A percentile compares a stretch with the other conserved stretches of the same genome.
phyloP scores from a whole-genome alignment of 2,329 filamentous ascomycete species.

The Anisogramma anomala region DNA sequence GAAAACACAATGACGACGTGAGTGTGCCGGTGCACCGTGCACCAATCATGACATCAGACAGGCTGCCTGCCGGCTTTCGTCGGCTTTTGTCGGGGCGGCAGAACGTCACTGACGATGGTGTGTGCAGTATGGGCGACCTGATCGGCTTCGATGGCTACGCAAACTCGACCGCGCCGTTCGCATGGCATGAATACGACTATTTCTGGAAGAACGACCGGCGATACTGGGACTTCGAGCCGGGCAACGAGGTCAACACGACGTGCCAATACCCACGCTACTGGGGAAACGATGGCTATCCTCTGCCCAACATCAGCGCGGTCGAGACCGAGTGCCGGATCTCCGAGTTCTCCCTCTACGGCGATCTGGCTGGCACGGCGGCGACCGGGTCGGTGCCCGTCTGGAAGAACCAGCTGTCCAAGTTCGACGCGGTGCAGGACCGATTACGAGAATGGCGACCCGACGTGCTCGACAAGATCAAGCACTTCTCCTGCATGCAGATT shows the following conservation, averaged over 20 bases:
- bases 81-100: slow-evolving; percentile 35
- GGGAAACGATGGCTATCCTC: slow-evolving; percentile 41
- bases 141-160: slow-evolving; percentile 50
- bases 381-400: slow-evolving; percentile 51
- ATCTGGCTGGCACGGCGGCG: slow-evolving; percentile 39
- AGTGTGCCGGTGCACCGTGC: slow-evolving; percentile 18
- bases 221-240: slow-evolving; percentile 47
- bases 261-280: slow-evolving; percentile 52
- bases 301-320: slow-evolving; percentile 26
- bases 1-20: slow-evolving; percentile 55
- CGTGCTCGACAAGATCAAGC: slow-evolving; percentile 44
- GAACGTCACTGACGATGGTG: slow-evolving; percentile 15
- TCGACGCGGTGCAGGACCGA: slow-evolving; percentile 56
- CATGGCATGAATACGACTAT: slow-evolving; percentile 42
- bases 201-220: slow-evolving; percentile 41
- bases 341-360: slow-evolving; percentile 54
- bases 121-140: slow-evolving; percentile 33
- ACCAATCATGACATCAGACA: neutral
- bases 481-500: slow-evolving; percentile 53
- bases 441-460: slow-evolving; percentile 51
- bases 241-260: slow-evolving; percentile 38
- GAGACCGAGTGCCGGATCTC: slow-evolving; percentile 45
- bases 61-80: neutral
- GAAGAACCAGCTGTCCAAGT: slow-evolving; percentile 53
- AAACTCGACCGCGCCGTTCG: slow-evolving; percentile 46